These are phyloP conservation scores for Bryopsis sp. DNA, from an alignment of 139 green algal genomes.

Conservation along the genomic window DNA sequence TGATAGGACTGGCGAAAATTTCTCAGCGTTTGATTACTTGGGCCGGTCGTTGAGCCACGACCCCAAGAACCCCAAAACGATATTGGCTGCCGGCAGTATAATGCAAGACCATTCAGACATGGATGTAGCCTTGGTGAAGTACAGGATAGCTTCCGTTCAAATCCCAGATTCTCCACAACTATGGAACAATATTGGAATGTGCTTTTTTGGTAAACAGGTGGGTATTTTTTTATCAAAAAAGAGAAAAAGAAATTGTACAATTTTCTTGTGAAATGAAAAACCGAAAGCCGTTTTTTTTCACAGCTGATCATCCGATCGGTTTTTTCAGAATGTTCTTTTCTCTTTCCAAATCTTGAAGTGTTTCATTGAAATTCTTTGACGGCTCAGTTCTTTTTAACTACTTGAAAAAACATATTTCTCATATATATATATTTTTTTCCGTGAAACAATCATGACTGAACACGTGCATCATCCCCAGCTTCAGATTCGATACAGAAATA, in stretches of 20 bases:
- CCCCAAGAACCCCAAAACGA: constrained; percentile 54
- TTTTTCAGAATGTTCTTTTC: too few relatives aligned
- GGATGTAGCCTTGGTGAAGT: constrained; percentile 73
- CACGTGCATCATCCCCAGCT: too few relatives aligned
- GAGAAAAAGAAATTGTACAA: neutral
- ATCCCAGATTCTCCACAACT: constrained; percentile 66
- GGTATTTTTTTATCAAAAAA: neutral
- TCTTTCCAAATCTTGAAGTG: too few relatives aligned
- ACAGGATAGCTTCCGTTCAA: constrained; percentile 57
- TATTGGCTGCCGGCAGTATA: constrained; percentile 65
- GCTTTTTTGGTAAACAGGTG: constrained; percentile 76
- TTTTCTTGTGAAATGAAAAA: neutral
- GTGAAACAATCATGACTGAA: too few relatives aligned
- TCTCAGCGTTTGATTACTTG: constrained; percentile 59
- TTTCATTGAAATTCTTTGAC: too few relatives aligned
- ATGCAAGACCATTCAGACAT: constrained; percentile 72
- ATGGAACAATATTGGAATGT: constrained; percentile 87
- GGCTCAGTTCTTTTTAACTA: too few relatives aligned
- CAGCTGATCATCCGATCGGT: too few relatives aligned
- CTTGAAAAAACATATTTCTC: too few relatives aligned
- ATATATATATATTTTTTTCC: too few relatives aligned
- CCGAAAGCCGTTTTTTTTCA: too few relatives aligned
- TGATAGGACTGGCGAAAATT: constrained; percentile 48
- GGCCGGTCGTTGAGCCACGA: constrained; percentile 52
- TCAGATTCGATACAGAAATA: too few relatives aligned